These are phyloP conservation scores for Malus asiatica DNA, from an alignment of 306 rosid species.

Conservation along the genomic window DNA sequence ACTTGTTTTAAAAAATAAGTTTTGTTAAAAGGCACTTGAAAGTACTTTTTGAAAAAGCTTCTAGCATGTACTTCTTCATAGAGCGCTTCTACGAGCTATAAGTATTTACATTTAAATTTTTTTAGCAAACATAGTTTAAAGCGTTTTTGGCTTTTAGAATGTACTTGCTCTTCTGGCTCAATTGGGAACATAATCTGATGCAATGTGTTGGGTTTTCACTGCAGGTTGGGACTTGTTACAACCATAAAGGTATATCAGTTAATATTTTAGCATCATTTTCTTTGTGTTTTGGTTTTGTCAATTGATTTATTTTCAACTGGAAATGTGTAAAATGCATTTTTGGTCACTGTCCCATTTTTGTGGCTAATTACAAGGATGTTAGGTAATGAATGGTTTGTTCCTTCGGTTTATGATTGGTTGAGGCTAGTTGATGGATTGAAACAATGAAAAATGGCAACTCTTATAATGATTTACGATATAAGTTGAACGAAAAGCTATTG, in stretches of 20 bases:
- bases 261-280: neutral
- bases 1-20: too few species aligned
- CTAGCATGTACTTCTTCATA: too few species aligned
- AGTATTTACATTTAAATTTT: too few species aligned
- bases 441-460: neutral
- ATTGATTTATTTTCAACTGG: neutral
- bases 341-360: neutral
- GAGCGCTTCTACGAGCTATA: too few species aligned
- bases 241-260: neutral
- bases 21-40: too few species aligned
- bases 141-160: neutral
- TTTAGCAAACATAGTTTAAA: neutral
- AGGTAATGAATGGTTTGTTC: neutral
- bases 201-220: neutral
- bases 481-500: neutral
- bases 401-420: neutral
- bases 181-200: neutral
- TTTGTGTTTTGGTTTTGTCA: neutral
- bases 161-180: neutral
- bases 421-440: neutral
- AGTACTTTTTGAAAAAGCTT: too few species aligned
- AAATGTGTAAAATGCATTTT: neutral
- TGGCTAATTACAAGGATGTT: neutral
- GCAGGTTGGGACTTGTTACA: neutral
- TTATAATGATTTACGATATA: neutral